phyloP scores from a whole-genome alignment of 805 yeast species.

The Scheffersomyces coipomensis region DNA sequence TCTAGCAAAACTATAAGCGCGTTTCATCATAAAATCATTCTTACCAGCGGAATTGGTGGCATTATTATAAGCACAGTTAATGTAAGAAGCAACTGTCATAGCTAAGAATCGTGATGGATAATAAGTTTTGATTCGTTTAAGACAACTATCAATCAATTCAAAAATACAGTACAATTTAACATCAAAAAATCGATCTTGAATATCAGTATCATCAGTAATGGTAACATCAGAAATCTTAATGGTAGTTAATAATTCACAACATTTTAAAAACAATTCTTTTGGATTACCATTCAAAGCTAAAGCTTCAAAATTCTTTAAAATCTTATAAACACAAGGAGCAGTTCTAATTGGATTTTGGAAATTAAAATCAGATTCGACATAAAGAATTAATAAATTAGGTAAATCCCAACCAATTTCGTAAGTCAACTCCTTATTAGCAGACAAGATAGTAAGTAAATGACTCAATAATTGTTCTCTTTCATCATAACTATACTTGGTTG shows the following conservation, averaged over 20 bases:
- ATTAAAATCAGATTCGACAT: slow-evolving; percentile 40
- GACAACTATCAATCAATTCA: slow-evolving; percentile 60
- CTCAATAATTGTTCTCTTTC: slow-evolving; percentile 53
- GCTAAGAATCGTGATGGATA: slow-evolving; percentile 80
- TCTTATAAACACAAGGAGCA: slow-evolving; percentile 36
- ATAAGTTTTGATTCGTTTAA: slow-evolving; percentile 61
- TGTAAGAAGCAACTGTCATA: slow-evolving; percentile 60
- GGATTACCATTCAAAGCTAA: slow-evolving; percentile 74
- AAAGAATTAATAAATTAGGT: slow-evolving; percentile 65
- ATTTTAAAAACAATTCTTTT: slow-evolving; percentile 71
- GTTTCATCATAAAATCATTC: slow-evolving; percentile 47
- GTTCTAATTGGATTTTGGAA: slow-evolving; percentile 26
- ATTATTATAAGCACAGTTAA: slow-evolving; percentile 37
- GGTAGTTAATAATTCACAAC: slow-evolving; percentile 59
- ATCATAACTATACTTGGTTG: slow-evolving; percentile 40
- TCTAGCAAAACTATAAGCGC: slow-evolving; percentile 63
- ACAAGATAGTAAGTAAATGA: slow-evolving; percentile 43
- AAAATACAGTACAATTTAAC: slow-evolving; percentile 63
- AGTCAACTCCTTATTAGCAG: slow-evolving; percentile 46
- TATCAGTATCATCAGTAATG: slow-evolving; percentile 7
- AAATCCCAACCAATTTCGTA: slow-evolving; percentile 88
- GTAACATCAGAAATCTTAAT: slow-evolving; percentile 24
- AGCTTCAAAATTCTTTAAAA: slow-evolving; percentile 55
- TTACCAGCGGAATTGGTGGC: slow-evolving; percentile 14
- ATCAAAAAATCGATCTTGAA: slow-evolving; percentile 37